Evolutionary conservation across 2,329 filamentous ascomycete species (phyloP).

Genomic region (Diplodia scrobiculata): DNA sequence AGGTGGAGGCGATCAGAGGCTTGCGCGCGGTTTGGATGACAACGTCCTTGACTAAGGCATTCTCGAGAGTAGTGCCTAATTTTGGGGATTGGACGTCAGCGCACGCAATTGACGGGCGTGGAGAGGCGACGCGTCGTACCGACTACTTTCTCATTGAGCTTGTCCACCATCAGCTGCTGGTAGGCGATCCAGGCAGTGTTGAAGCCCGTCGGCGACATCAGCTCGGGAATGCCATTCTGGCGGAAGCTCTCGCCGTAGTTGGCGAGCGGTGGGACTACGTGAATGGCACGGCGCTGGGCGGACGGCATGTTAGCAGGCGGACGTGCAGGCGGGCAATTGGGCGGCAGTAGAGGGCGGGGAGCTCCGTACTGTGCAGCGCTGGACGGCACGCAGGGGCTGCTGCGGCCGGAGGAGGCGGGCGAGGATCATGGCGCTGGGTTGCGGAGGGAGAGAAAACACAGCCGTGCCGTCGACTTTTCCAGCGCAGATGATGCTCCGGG

Average conservation of each 20-base stretch:
- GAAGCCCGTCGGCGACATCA: slow-evolving; percentile 71
- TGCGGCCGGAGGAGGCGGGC: slow-evolving; percentile 21
- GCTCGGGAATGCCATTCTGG: slow-evolving; percentile 63
- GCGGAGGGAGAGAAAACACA: slow-evolving; percentile 10
- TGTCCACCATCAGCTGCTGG: slow-evolving; percentile 71
- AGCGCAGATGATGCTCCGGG: slow-evolving; percentile 23
- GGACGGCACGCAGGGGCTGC: slow-evolving; percentile 38
- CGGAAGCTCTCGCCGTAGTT: slow-evolving; percentile 51
- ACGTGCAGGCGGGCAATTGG: slow-evolving; percentile 16
- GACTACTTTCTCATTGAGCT: slow-evolving; percentile 71
- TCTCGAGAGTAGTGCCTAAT: slow-evolving; percentile 65
- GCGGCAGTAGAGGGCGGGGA: slow-evolving; percentile 8
- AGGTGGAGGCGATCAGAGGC: slow-evolving; percentile 73
- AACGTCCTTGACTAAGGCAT: slow-evolving; percentile 66
- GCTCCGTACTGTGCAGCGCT: slow-evolving; percentile 23
- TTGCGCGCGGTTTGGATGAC: slow-evolving; percentile 76
- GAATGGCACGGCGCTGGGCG: slow-evolving; percentile 35
- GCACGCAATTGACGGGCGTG: slow-evolving; percentile 13
- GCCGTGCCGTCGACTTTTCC: slow-evolving; percentile 24
- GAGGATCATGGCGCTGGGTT: slow-evolving; percentile 27
- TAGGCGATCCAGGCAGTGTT: slow-evolving; percentile 80
- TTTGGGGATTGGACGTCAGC: slow-evolving; percentile 19
- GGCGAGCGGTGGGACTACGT: slow-evolving; percentile 49
- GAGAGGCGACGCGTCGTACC: slow-evolving; percentile 57
- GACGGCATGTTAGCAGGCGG: slow-evolving; percentile 12